A percentile compares a stretch with the other conserved stretches of the same genome.
phyloP scores from a whole-genome alignment of 768 basidiomycete species.

The Boletales sp. region DNA sequence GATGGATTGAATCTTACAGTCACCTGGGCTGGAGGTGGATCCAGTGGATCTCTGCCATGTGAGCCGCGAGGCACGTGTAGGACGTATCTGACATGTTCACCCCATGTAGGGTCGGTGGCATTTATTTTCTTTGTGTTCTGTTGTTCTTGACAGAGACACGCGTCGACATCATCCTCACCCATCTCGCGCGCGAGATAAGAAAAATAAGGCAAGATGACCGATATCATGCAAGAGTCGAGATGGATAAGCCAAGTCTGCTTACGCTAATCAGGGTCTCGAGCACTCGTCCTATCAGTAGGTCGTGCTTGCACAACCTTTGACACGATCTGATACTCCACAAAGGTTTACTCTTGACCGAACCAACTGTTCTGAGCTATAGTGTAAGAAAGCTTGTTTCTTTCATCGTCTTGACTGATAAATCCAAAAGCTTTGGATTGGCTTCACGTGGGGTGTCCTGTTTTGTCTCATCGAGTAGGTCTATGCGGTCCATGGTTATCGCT shows the following conservation, averaged over 20 bases:
- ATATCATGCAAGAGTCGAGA: conserved; percentile 62
- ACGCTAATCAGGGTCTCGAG: conserved; percentile 66
- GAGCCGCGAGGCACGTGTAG: conserved; percentile 3
- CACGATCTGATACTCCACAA: background rate
- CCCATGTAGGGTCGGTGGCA: conserved; percentile 44
- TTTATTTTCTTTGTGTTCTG: conserved; percentile 47
- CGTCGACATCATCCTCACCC: conserved; percentile 62
- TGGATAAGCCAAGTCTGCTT: conserved; percentile 52
- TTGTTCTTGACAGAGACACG: conserved; percentile 73
- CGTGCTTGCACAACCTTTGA: background rate
- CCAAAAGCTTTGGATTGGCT: conserved; percentile 62
- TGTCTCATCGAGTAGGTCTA: conserved; percentile 50
- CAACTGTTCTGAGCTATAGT: conserved; percentile 69
- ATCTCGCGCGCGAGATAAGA: conserved; percentile 58
- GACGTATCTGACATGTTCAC: background rate
- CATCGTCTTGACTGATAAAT: conserved; percentile 2
- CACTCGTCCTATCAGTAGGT: conserved; percentile 68
- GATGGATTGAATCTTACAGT: conserved; percentile 62
- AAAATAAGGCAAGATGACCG: conserved; percentile 61
- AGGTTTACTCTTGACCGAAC: conserved; percentile 45
- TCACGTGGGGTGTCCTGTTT: conserved; percentile 75
- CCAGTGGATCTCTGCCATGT: conserved; percentile 77
- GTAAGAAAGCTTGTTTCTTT: conserved; percentile 35
- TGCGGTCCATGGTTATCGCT: background rate
- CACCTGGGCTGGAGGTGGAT: conserved; percentile 78